Percentiles rank a stretch among this genome's conserved stretches.
These are phyloP conservation scores for Colletotrichum sp. DNA, from an alignment of 2,329 filamentous ascomycete species.

Conservation along the genomic window DNA sequence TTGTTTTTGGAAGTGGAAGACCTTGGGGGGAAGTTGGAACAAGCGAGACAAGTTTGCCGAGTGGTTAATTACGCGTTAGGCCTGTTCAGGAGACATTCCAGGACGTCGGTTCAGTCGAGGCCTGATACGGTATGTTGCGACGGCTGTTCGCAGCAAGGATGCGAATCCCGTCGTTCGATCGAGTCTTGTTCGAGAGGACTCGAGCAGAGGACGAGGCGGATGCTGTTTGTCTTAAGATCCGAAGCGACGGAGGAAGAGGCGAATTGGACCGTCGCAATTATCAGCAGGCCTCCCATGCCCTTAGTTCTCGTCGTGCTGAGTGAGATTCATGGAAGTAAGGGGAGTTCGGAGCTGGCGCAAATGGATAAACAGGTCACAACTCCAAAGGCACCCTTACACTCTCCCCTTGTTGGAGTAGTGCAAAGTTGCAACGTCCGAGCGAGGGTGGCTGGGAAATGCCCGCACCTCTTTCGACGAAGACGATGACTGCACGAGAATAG, in stretches of 20 bases:
- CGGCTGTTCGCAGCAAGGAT: constrained; percentile 5
- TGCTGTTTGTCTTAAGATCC: background rate
- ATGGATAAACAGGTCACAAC: background rate
- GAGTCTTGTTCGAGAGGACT: background rate
- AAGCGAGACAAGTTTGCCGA: constrained; percentile 17
- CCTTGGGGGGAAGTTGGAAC: background rate
- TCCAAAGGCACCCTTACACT: background rate
- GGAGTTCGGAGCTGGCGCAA: background rate
- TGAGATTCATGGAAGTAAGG: background rate
- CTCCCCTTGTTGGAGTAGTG: background rate
- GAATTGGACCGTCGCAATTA: background rate
- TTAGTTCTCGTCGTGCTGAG: background rate
- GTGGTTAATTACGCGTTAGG: constrained; percentile 11
- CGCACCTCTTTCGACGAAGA: constrained; percentile 5
- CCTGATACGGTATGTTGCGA: background rate
- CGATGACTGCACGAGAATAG: background rate
- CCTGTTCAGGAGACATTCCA: constrained; percentile 8
- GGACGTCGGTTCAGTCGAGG: background rate
- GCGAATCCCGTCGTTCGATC: background rate
- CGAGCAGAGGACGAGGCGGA: background rate
- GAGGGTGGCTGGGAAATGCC: constrained; percentile 11
- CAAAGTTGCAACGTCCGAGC: constrained; percentile 3
- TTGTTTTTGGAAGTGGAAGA: background rate
- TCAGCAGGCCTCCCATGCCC: background rate
- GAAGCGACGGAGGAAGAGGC: background rate